phyloP scores from a whole-genome alignment of 2,329 filamentous ascomycete genomes.

The Fusarium chlamydosporum region DNA sequence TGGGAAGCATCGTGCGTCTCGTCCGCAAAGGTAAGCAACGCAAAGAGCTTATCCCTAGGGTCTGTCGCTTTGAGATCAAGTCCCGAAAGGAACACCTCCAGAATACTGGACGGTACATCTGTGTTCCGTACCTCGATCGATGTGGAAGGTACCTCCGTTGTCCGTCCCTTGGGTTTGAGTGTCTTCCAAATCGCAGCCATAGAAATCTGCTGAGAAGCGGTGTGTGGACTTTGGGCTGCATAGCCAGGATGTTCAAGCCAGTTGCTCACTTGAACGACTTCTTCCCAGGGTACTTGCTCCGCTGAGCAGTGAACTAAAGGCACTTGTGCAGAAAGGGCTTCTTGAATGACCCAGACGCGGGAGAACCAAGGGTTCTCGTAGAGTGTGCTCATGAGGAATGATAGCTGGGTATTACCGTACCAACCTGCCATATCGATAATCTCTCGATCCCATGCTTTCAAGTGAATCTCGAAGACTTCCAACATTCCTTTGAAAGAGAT shows the following conservation, averaged over 20 bases:
- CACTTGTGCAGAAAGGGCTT: conserved; percentile 21
- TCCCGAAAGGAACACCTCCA: conserved; percentile 33
- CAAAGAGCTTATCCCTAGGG: conserved; percentile 36
- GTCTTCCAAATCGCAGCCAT: conserved; percentile 43
- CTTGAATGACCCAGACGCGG: conserved; percentile 37
- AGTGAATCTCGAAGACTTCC: conserved; percentile 28
- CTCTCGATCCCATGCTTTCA: conserved; percentile 19
- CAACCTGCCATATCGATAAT: conserved; percentile 39
- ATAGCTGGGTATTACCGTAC: conserved; percentile 25
- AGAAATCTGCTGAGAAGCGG: conserved; percentile 16
- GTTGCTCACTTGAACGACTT: conserved; percentile 22
- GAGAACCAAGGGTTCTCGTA: conserved; percentile 42
- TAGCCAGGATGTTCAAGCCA: conserved; percentile 22
- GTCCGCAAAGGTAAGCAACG: conserved; percentile 32
- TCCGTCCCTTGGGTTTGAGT: conserved; percentile 3
- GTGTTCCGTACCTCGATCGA: not conserved
- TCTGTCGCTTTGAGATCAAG: conserved; percentile 41
- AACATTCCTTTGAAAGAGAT: conserved; percentile 29
- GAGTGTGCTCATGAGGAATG: conserved; percentile 29
- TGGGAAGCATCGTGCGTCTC: conserved; percentile 22
- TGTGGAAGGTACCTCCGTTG: not conserved
- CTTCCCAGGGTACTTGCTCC: conserved; percentile 24
- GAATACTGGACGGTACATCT: conserved; percentile 12
- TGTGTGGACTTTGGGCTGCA: conserved; percentile 26
- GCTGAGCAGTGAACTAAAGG: conserved; percentile 17